Conservation (phyloP, 805 yeast species). For the Grigorovia transvaalensis region DNA sequence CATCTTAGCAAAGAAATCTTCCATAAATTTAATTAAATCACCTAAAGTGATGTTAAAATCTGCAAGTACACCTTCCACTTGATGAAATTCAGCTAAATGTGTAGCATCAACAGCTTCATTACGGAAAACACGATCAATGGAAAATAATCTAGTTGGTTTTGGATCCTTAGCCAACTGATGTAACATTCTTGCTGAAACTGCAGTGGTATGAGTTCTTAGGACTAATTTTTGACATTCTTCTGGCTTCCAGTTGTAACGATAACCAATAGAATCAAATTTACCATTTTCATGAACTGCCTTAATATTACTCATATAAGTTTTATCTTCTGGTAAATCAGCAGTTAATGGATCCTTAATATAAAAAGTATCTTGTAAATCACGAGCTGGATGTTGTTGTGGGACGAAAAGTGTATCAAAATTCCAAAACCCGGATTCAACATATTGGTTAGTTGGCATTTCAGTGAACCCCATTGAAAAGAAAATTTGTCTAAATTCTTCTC, state of each 20-base stretch:
- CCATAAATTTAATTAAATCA: conserved; percentile 96
- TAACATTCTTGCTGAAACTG: conserved; percentile 81
- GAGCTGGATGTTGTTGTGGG: conserved; percentile 99
- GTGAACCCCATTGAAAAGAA: conserved; percentile 97
- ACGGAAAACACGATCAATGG: conserved; percentile 97
- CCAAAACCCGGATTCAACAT: conserved; percentile 98
- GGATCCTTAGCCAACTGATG: conserved; percentile 82
- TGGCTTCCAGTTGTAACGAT: conserved; percentile 94
- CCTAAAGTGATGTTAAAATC: conserved; percentile 93
- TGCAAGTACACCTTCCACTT: conserved; percentile 97
- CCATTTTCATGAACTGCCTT: conserved; percentile 82
- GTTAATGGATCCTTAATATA: conserved; percentile 84
- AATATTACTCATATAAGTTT: conserved; percentile 64
- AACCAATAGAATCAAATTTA: conserved; percentile 89
- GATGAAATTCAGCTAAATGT: conserved; percentile 98
- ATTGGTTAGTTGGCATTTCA: conserved; percentile 98
- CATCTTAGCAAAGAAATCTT: conserved; percentile 92
- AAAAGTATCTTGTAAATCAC: conserved; percentile 98
- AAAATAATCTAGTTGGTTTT: conserved; percentile 81
- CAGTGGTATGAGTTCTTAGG: conserved; percentile 94
- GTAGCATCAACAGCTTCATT: conserved; percentile 99
- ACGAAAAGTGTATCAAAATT: conserved; percentile 93
- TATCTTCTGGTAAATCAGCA: conserved; percentile 78
- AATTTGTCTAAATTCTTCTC: conserved; percentile 96
- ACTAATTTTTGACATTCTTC: conserved; percentile 87